Evolutionary conservation across 202 grass and related monocot species (phyloP).

Genomic region (Setaria viridis): DNA sequence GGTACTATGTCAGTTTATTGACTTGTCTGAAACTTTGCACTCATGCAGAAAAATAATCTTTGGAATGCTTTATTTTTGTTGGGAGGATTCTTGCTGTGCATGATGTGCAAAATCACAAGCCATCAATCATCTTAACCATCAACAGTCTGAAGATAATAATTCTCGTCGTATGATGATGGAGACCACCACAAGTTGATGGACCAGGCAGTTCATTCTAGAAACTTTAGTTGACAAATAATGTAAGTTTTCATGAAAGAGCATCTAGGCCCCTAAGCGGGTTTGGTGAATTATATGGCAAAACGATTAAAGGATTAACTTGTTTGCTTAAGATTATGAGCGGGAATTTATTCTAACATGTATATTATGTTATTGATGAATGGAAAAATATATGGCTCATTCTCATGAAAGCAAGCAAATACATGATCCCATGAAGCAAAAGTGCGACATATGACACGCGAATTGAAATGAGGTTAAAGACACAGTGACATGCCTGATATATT

Average conservation of each 20-base stretch:
- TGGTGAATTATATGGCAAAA: too few species aligned
- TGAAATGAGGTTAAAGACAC: too few species aligned
- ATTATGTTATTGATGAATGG: too few species aligned
- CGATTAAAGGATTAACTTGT: too few species aligned
- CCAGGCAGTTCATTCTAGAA: not conserved
- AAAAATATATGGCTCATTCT: too few species aligned
- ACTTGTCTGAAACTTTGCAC: not conserved
- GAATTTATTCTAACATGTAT: too few species aligned
- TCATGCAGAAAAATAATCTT: conserved; percentile 4
- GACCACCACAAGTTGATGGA: conserved; percentile 30
- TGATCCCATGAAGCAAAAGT: too few species aligned
- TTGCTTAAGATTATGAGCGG: too few species aligned
- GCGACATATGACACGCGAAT: too few species aligned
- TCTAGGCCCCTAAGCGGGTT: too few species aligned
- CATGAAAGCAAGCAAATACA: too few species aligned
- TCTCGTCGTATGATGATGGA: conserved; percentile 24
- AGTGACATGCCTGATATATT: too few species aligned
- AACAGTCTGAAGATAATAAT: conserved; percentile 29
- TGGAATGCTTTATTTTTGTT: not conserved
- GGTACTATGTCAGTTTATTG: not conserved
- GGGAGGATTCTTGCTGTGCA: not conserved
- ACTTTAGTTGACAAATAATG: conserved; percentile 8
- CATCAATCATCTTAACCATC: not conserved
- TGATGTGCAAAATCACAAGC: not conserved
- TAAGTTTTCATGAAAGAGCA: not conserved